phyloP scores from a whole-genome alignment of 169 alveolate genomes.

The Cryptosporidium ubiquitum region DNA sequence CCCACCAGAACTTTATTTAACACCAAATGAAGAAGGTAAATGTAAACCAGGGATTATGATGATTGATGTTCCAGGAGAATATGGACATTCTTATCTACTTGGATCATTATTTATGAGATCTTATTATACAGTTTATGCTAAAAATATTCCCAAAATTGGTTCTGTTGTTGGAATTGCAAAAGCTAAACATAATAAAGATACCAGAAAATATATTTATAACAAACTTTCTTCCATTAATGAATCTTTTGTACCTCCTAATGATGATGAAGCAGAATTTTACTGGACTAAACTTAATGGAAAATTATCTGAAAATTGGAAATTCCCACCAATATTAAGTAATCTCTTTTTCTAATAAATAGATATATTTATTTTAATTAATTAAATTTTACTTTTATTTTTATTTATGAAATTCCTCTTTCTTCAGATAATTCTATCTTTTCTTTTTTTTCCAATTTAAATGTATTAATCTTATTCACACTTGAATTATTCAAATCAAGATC shows the following conservation, averaged over 20 bases:
- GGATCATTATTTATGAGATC: conserved; percentile 88
- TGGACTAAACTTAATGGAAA: conserved; percentile 58
- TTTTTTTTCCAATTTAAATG: not conserved
- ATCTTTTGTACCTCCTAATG: conserved; percentile 50
- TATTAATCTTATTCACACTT: not conserved
- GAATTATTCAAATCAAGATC: not conserved
- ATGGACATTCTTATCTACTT: conserved; percentile 87
- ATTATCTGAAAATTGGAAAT: conserved; percentile 36
- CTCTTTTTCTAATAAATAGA: not conserved
- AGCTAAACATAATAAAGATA: conserved; percentile 49
- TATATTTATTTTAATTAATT: conserved; percentile 8
- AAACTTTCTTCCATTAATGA: conserved; percentile 12
- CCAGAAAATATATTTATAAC: conserved; percentile 34
- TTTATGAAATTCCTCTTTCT: not conserved
- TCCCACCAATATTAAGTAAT: not conserved
- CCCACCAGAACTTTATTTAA: conserved; percentile 76
- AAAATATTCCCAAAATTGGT: conserved; percentile 61
- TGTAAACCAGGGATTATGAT: conserved; percentile 90
- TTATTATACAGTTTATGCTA: conserved; percentile 82
- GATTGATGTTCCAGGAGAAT: conserved; percentile 89
- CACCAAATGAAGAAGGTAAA: conserved; percentile 70
- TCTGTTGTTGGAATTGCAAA: conserved; percentile 70
- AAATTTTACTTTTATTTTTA: no score
- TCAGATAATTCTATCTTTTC: not conserved
- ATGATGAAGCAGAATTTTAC: conserved; percentile 57